These are phyloP conservation scores for Trichoderma virens DNA, from an alignment of 495 filamentous ascomycete genomes.

Conservation along the genomic window DNA sequence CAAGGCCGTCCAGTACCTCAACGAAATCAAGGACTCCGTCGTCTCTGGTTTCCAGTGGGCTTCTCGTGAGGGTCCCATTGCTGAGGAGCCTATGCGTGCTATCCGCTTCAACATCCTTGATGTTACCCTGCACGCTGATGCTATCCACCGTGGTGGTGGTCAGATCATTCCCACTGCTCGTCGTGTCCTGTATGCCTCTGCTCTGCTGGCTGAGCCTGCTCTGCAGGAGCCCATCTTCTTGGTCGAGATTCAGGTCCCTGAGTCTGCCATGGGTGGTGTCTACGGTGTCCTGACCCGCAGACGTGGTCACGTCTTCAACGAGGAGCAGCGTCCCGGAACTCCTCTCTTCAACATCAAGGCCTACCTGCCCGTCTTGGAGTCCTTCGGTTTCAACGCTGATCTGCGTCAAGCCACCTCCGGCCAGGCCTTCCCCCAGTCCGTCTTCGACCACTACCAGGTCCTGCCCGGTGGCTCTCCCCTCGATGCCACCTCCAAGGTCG, in stretches of 20 bases:
- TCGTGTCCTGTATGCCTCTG: conserved; percentile 91
- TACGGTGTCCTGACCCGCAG: conserved; percentile 98
- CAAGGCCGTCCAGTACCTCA: conserved; percentile 99
- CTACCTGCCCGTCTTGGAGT: conserved; percentile 98
- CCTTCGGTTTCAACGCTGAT: conserved; percentile 98
- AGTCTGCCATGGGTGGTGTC: conserved; percentile 98
- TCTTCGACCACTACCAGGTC: conserved; percentile 98
- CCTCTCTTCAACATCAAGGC: conserved; percentile 99
- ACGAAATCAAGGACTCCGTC: conserved; percentile 99
- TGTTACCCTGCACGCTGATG: conserved; percentile 99
- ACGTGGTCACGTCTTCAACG: conserved; percentile 96
- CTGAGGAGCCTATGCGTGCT: conserved; percentile 95
- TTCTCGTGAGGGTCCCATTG: conserved; percentile 91
- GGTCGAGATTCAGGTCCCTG: conserved; percentile 98
- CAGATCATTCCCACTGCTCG: conserved; percentile 97
- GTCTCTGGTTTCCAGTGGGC: conserved; percentile 99
- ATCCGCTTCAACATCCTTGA: conserved; percentile 98
- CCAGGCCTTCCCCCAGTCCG: conserved; percentile 96
- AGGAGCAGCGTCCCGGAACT: conserved; percentile 97
- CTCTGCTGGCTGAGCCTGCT: conserved; percentile 82
- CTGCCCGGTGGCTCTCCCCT: conserved; percentile 91
- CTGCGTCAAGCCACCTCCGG: conserved; percentile 88
- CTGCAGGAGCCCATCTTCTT: conserved; percentile 97
- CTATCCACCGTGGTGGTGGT: conserved; percentile 98
- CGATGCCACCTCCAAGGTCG: conserved; percentile 77